Percentiles rank a stretch among this genome's conserved stretches.
These are phyloP conservation scores for Gymnopilus junonius DNA, from an alignment of 768 basidiomycete species.

Conservation along the genomic window DNA sequence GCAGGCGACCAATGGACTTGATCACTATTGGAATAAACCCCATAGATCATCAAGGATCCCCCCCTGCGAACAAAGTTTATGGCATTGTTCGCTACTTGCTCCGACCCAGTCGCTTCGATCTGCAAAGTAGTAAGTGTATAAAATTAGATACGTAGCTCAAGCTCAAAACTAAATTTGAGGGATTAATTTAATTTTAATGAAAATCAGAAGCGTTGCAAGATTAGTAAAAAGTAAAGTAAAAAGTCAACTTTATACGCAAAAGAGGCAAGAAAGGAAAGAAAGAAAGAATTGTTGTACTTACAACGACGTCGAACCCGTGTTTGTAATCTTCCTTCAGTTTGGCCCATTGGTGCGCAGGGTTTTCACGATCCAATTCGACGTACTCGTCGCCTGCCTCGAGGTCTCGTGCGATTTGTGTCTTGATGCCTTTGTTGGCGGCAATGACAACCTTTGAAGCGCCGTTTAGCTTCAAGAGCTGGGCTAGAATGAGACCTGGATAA, in stretches of 20 bases:
- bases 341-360: slow-evolving; percentile 78
- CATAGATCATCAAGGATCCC: slow-evolving; percentile 86
- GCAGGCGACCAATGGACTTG: slow-evolving; percentile 85
- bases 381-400: slow-evolving; percentile 84
- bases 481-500: slow-evolving; percentile 66
- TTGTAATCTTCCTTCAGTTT: slow-evolving; percentile 79
- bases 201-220: background rate
- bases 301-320: slow-evolving; percentile 88
- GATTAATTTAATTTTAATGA: background rate
- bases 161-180: slow-evolving; percentile 7
- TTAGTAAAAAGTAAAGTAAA: background rate
- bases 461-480: slow-evolving; percentile 86
- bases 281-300: slow-evolving; percentile 17
- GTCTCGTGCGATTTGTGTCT: slow-evolving; percentile 82
- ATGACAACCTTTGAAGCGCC: slow-evolving; percentile 82
- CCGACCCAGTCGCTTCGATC: slow-evolving; percentile 68
- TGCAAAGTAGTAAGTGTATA: slow-evolving; percentile 7
- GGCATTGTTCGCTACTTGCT: slow-evolving; percentile 81
- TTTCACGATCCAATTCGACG: slow-evolving; percentile 77
- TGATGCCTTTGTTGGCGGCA: slow-evolving; percentile 88
- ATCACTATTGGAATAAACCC: slow-evolving; percentile 87
- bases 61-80: slow-evolving; percentile 91
- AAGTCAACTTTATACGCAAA: background rate
- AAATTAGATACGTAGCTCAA: background rate
- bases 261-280: background rate